These are phyloP conservation scores for Ophiocordyceps camponoti-saundersi DNA, from an alignment of 2,329 filamentous ascomycete genomes.

Conservation along the genomic window DNA sequence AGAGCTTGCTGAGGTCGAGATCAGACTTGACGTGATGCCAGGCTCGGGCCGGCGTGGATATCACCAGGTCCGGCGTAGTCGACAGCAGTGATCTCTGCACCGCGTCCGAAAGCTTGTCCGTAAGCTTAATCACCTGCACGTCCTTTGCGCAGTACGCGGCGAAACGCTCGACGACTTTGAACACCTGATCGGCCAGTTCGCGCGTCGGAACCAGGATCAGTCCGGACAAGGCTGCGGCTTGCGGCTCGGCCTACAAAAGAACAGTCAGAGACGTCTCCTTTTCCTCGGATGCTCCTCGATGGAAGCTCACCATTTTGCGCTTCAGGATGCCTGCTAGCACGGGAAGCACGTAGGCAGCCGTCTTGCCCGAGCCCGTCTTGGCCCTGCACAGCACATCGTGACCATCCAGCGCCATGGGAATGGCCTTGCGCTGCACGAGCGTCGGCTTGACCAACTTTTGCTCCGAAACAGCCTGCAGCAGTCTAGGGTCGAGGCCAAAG, in stretches of 20 bases:
- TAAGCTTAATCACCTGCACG: constrained; percentile 68
- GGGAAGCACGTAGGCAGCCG: constrained; percentile 84
- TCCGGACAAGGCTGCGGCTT: constrained; percentile 41
- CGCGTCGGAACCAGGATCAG: constrained; percentile 87
- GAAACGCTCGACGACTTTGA: constrained; percentile 60
- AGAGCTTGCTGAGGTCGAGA: constrained; percentile 53
- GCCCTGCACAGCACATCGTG: constrained; percentile 83
- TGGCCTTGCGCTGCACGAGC: constrained; percentile 72
- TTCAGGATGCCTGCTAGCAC: constrained; percentile 73
- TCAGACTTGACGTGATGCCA: constrained; percentile 60
- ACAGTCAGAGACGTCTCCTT: background rate
- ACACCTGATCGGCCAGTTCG: constrained; percentile 85
- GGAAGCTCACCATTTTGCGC: constrained; percentile 43
- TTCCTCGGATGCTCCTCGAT: too few species aligned
- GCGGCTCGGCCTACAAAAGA: constrained; percentile 26
- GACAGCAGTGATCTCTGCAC: constrained; percentile 78
- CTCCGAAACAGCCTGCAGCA: constrained; percentile 72
- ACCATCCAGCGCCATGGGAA: constrained; percentile 74
- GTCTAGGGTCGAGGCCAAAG: constrained; percentile 65
- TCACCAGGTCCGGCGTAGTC: constrained; percentile 73
- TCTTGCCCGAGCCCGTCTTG: constrained; percentile 93
- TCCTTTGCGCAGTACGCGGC: constrained; percentile 73
- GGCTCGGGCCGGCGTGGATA: constrained; percentile 78
- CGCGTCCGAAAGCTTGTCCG: constrained; percentile 75
- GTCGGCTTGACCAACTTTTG: constrained; percentile 78